Evolutionary conservation across 805 yeast species (phyloP).

Genomic region (Candida mattraensis): DNA sequence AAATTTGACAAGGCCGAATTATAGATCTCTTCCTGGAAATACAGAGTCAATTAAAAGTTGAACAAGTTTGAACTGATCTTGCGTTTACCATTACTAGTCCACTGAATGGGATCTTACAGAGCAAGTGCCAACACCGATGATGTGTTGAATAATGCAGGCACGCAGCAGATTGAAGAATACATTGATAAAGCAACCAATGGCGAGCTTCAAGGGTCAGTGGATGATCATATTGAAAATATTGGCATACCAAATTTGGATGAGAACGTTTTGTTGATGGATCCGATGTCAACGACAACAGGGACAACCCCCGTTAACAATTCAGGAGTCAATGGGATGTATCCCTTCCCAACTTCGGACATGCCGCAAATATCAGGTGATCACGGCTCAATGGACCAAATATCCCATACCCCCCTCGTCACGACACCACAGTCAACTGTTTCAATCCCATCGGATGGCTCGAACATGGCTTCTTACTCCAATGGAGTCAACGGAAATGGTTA

Average conservation of each 20-base stretch:
- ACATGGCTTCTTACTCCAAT: constrained; percentile 8
- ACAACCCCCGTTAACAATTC: constrained; percentile 6
- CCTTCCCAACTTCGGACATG: constrained; percentile 14
- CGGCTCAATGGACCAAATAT: constrained; percentile 7
- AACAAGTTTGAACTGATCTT: no score
- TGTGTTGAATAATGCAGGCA: constrained; percentile 1
- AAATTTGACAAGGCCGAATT: no score
- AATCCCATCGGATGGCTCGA: constrained; percentile 2
- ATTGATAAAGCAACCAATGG: constrained; percentile 5
- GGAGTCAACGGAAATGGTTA: constrained; percentile 11
- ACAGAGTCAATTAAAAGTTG: no score
- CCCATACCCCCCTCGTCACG: constrained; percentile 13
- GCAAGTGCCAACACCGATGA: constrained; percentile 4
- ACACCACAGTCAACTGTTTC: constrained; percentile 16
- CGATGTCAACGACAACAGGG: constrained; percentile 9
- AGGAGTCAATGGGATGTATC: constrained; percentile 5
- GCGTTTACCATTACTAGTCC: no score
- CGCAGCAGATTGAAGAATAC: constrained; percentile 16
- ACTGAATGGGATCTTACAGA: constrained; percentile 9
- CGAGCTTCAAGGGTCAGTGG: not conserved
- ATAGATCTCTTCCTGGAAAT: no score
- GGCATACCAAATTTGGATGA: constrained; percentile 8
- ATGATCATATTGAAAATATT: constrained; percentile 2
- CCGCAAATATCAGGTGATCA: constrained; percentile 9
- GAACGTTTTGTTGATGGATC: constrained; percentile 13